Conservation (phyloP, 148 eudicot species). For the Dysphania ambrosioides region DNA sequence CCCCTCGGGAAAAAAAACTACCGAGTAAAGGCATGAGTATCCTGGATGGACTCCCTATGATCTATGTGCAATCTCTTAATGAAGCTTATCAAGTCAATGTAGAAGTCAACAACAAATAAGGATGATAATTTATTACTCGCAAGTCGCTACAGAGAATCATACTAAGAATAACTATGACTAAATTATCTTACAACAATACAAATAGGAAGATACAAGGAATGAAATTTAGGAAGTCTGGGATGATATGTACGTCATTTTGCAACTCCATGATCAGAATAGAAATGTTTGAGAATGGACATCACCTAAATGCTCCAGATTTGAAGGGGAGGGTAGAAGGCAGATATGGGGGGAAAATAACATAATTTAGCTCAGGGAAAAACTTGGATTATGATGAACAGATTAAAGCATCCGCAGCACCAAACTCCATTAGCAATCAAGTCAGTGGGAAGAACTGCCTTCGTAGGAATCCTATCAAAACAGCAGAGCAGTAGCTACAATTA, state of each 20-base stretch:
- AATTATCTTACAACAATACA: slow-evolving; percentile 19
- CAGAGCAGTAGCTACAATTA: slow-evolving; percentile 20
- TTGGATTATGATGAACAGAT: slow-evolving; percentile 17
- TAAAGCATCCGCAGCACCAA: not conserved
- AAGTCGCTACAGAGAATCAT: slow-evolving; percentile 15
- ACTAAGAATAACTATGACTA: slow-evolving; percentile 19
- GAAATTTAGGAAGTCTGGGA: slow-evolving; percentile 12
- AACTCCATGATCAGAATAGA: too few relatives aligned
- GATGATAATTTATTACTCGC: slow-evolving; percentile 4
- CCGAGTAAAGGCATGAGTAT: not conserved
- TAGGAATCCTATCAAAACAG: slow-evolving; percentile 19
- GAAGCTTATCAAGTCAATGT: not conserved
- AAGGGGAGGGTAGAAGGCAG: not conserved
- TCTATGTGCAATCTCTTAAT: too few relatives aligned
- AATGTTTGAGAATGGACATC: too few relatives aligned
- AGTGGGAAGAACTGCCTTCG: slow-evolving; percentile 14
- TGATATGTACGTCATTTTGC: too few relatives aligned
- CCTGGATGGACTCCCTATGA: too few relatives aligned
- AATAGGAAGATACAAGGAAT: not conserved
- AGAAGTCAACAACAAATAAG: not conserved
- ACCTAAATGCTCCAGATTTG: too few relatives aligned
- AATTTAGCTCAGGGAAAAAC: slow-evolving; percentile 21
- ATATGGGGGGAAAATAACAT: not conserved
- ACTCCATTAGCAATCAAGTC: slow-evolving; percentile 22
- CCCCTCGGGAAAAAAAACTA: too few relatives aligned